phyloP scores from a whole-genome alignment of 2,329 filamentous ascomycete species.

The Aspergillus spinulosporus region DNA sequence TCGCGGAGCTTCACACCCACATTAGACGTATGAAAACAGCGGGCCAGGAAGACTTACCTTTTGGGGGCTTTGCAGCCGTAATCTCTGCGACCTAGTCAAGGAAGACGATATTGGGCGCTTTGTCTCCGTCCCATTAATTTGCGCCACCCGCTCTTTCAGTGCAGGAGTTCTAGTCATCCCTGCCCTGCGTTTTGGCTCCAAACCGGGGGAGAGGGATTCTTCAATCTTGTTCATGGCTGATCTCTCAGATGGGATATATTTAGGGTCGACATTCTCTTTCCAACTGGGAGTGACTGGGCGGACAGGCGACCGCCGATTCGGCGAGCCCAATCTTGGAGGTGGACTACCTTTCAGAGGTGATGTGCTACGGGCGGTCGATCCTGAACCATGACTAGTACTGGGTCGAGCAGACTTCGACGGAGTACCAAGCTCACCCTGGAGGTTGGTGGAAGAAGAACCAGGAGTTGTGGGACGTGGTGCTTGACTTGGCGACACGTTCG shows the following conservation, averaged over 20 bases:
- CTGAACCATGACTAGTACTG: conserved; percentile 31
- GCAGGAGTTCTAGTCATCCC: conserved; percentile 44
- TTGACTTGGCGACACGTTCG: conserved; percentile 34
- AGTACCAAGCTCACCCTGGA: conserved; percentile 32
- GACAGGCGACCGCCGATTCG: conserved; percentile 33
- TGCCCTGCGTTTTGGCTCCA: conserved; percentile 46
- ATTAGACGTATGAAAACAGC: conserved; percentile 1
- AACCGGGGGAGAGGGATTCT: conserved; percentile 35
- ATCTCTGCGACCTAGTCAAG: conserved; percentile 69
- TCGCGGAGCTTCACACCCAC: conserved; percentile 60
- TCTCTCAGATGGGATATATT: conserved; percentile 33
- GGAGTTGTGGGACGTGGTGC: conserved; percentile 42
- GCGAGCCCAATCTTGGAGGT: conserved; percentile 33
- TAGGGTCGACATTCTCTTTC: conserved; percentile 45
- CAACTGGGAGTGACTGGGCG: conserved; percentile 37
- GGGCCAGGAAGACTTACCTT: conserved; percentile 42
- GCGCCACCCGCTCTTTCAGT: conserved; percentile 36
- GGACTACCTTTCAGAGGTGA: conserved; percentile 35
- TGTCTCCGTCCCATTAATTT: conserved; percentile 34
- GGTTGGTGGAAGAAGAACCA: conserved; percentile 25
- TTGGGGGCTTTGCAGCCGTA: conserved; percentile 64
- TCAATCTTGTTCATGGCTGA: conserved; percentile 35
- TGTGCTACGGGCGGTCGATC: conserved; percentile 31
- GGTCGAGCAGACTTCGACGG: conserved; percentile 33
- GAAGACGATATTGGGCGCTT: conserved; percentile 54